phyloP scores from a whole-genome alignment of 2,329 filamentous ascomycete genomes.

The Xylariaceae sp. region DNA sequence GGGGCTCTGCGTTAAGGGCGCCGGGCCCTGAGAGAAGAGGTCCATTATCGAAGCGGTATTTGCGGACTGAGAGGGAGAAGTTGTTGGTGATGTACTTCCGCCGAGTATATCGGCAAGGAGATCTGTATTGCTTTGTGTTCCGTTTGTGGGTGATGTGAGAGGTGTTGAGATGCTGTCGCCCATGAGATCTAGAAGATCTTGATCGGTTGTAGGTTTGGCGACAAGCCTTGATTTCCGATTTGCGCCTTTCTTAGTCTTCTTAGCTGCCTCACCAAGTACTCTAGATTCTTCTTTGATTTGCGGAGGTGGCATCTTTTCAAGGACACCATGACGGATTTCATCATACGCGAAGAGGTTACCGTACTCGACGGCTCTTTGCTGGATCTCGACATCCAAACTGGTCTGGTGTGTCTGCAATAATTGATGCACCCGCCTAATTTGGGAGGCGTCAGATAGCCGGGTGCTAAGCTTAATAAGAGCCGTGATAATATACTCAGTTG shows the following conservation, averaged over 20 bases:
- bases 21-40: constrained; percentile 66
- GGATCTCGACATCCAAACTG: constrained; percentile 92
- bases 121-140: constrained; percentile 76
- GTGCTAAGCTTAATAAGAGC: constrained; percentile 95
- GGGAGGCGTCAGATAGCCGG: constrained; percentile 79
- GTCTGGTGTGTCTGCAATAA: constrained; percentile 79
- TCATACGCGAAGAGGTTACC: constrained; percentile 93
- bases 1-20: constrained; percentile 52
- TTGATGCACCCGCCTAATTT: constrained; percentile 83
- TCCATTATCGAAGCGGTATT: constrained; percentile 84
- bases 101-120: constrained; percentile 85
- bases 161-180: constrained; percentile 73
- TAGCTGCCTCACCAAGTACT: constrained; percentile 81
- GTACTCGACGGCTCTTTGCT: constrained; percentile 95
- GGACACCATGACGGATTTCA: constrained; percentile 82
- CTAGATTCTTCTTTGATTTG: constrained; percentile 96
- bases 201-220: constrained; percentile 78
- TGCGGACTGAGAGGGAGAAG: constrained; percentile 60
- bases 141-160: constrained; percentile 59
- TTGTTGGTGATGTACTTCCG: constrained; percentile 62
- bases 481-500: constrained; percentile 95
- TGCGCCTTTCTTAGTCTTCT: constrained; percentile 69
- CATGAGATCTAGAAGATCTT: constrained; percentile 94
- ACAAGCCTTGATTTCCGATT: constrained; percentile 75
- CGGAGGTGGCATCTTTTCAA: constrained; percentile 97